Base-by-base conservation (phyloP, 805 yeast genomes). In the Metschnikowia kunwiensis region DNA sequence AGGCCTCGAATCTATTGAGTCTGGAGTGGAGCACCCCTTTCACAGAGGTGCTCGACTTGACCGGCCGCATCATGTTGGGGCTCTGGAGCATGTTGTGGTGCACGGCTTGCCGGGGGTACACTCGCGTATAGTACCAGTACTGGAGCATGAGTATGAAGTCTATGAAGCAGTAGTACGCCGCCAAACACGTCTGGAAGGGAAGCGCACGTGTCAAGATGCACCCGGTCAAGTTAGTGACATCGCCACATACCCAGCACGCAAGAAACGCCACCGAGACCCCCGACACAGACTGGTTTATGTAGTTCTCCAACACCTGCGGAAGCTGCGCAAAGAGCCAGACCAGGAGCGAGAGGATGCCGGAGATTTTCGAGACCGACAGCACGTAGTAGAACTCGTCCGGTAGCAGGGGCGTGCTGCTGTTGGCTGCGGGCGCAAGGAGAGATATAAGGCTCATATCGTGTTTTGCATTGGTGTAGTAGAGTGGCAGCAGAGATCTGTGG, bases 181-280 rank as follows among this genome's bases (percentile, higher is more conserved):
- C 86, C 12, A 88, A 63, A 15, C 79, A 63, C 8, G 78, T 73
- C 55, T 88, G 97, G 60, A 88, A 89, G n/a, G 82, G 78, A 30
- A 87, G 65, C 43, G 89, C 96, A 5, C 75, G 56, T 0, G 96
- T 87, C 30, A 87, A 55, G 0, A 85, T 41, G 43, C 95, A 86
- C 0, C 96, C 97, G 0, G 73, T 30, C 19, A 81, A 58, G 28
- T 77, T 72, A 7, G 78, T 70, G 14, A 69, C 57, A 29, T 51
- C 72, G 12, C 72, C 70, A 4, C 57, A 47, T 24, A 63, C 57
- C 69, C 70, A 62, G 42, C 58, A 55, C 7, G 47, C 39, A 23
- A 65, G 43, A 34, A 65, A 65, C 14, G 53, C 36, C 1, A 54
- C 30, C 23, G 65, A 59, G 1, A 65, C 61, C 1, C 70, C 72